Evolutionary conservation across 257 asterid species (phyloP), one percentile per base, ranked within the genome.

Genomic region (Solanum dulcamara): DNA sequence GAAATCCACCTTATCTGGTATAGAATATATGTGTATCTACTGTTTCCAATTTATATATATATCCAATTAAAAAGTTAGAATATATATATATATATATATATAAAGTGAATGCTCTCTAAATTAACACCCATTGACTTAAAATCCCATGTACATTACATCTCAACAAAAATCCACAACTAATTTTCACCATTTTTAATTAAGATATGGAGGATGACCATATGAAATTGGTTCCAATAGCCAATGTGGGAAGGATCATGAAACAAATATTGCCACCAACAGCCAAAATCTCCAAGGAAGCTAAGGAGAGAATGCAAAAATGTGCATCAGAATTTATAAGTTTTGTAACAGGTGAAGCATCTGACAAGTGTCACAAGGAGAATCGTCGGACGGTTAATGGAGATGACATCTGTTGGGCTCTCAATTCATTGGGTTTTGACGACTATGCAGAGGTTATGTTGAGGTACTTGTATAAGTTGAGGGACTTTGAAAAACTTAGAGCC

Each of bases 181-280:
- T n/a, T 24, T 22, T 71, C 17, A 60, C 33, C 70, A 60, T 24
- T 60, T 60, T 33, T 1, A 33, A 33, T 33, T 55, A 55, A 55
- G 62, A 7, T 55, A 55, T 55, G 64, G 64, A 48, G 83, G 64
- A 48, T 48, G 83, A 79, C 48, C 83, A 79, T 2, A 64, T 79
- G 83, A 79, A 79, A 48, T 70, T 93, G 55, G 46, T 93, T 2
- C 97, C 97, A 9, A 92, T 92, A 32, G 97, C 97, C 74, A 93
- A 93, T 93, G 96, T 93, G 1, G 96, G 96, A 1, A 79, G 97
- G 51, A 93, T 93, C 85, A 93, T 93, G 97, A 93, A 91, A 87
- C 94, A 93, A 79, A 92, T 87, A 6, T 86, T 93, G 20, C 97
- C 97, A 17, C 85, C 88, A 35, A 92, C 91, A 26, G 96, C 96